Conservation (phyloP, 768 basidiomycete species). For the Lyophyllum decastes region DNA sequence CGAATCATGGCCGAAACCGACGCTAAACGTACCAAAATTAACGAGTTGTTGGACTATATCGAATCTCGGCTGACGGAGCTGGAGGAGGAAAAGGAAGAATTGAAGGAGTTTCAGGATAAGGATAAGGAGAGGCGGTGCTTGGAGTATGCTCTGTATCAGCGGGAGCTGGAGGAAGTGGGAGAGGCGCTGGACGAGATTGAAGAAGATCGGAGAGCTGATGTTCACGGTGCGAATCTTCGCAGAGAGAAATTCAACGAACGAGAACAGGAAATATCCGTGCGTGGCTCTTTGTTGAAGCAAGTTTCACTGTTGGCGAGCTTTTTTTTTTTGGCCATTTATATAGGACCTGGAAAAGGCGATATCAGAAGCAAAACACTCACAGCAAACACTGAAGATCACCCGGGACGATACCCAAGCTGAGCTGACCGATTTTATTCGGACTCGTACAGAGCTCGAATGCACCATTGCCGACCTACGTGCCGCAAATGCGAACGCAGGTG, state of each 20-base stretch:
- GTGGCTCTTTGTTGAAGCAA: conserved; percentile 18
- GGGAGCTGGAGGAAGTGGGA: conserved; percentile 87
- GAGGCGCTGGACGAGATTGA: conserved; percentile 85
- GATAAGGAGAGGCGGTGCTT: conserved; percentile 93
- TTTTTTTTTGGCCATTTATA: not conserved
- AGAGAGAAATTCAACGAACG: conserved; percentile 81
- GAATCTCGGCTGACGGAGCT: conserved; percentile 88
- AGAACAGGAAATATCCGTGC: conserved; percentile 83
- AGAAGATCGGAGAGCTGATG: conserved; percentile 77
- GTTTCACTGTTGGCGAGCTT: not conserved
- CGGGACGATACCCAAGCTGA: conserved; percentile 81
- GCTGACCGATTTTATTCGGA: conserved; percentile 81
- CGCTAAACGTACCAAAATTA: conserved; percentile 88
- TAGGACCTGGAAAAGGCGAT: conserved; percentile 78
- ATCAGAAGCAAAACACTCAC: conserved; percentile 64
- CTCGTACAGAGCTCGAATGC: conserved; percentile 86
- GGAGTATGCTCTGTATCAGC: conserved; percentile 92
- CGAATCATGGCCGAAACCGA: conserved; percentile 98
- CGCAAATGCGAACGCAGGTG: conserved; percentile 64
- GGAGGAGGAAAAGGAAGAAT: conserved; percentile 96
- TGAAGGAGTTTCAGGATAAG: conserved; percentile 95
- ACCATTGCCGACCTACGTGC: conserved; percentile 74
- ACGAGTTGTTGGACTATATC: conserved; percentile 87
- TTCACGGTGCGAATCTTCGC: conserved; percentile 81
- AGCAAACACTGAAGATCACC: conserved; percentile 69